Evolutionary conservation across 2,329 filamentous ascomycete species (phyloP).

Genomic region (Didymella arachidicola): DNA sequence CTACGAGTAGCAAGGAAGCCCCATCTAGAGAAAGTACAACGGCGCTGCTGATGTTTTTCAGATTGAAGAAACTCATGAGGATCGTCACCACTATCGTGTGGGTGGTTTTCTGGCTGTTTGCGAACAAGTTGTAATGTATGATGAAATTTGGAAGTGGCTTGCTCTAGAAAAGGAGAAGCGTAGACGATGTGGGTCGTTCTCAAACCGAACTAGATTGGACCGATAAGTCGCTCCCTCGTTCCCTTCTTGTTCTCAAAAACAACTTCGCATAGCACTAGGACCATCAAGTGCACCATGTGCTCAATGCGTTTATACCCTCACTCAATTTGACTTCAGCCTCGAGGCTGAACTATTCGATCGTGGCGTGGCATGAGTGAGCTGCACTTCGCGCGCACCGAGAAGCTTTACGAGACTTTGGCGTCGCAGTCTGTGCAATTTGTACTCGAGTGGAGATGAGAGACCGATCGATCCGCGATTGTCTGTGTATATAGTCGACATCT

Average conservation of each 20-base stretch:
- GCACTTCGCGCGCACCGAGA: slow-evolving; percentile 1
- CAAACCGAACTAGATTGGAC: background rate
- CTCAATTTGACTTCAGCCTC: background rate
- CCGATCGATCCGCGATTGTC: background rate
- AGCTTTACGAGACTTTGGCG: slow-evolving; percentile 4
- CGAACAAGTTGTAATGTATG: background rate
- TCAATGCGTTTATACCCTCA: background rate
- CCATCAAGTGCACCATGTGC: background rate
- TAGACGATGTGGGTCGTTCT: background rate
- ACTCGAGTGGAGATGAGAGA: background rate
- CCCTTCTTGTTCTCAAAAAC: background rate
- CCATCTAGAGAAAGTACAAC: no score
- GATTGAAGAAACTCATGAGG: no score
- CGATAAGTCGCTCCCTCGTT: background rate
- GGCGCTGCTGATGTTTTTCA: no score
- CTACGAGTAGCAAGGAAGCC: no score
- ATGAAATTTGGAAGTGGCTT: background rate
- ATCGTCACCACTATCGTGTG: no score
- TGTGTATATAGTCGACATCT: background rate
- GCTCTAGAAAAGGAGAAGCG: background rate
- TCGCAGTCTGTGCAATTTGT: background rate
- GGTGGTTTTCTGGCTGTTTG: no score
- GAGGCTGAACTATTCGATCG: background rate
- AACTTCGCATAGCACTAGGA: background rate
- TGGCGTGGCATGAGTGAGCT: slow-evolving; percentile 4